Evolutionary conservation across 1,284 basidiomycete species (phyloP), one percentile per base, ranked within the genome.

Genomic region (Leucoagaricus sp.): DNA sequence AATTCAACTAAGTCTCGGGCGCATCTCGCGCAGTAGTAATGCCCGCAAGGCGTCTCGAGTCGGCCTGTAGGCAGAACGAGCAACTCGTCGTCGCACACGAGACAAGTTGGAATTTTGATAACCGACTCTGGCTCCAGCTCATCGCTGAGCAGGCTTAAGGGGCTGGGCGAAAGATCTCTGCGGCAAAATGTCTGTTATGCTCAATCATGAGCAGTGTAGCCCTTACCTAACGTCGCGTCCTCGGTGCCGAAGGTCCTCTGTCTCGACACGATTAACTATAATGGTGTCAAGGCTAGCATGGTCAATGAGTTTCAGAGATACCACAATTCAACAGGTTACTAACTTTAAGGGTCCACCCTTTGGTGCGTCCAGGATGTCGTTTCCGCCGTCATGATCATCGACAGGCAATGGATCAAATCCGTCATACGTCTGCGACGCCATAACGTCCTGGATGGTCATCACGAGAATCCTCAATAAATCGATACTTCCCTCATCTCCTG

Each of bases 11-110:
- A 48, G 1, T 45, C 23, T n/a, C 6, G n/a, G 4, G 42, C 17
- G 23, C 54, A 56, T 9, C 10, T 9, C 10, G 48, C 21, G 25
- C 54, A 56, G 19, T 56, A 56, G 9, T 50, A 50, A 25, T 56
- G 54, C 25, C 48, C 54, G 19, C 54, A 56, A 19, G 54, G 54
- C 25, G 41, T 26, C 29, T 56, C 48, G 40, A 56, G 31, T 4
- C 48, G 46, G n/a, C 41, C 31, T 13, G 40, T 13, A n/a, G 29
- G 29, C 13, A 33, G 25, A 17, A 21, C 2, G 23, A 41, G 31
- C 19, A n/a, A n/a, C n/a, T 26, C 23, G 8, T 44, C 48, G 12
- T 10, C n/a, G 25, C 54, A 56, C 9, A 45, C 48, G 8, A 48
- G 19, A 41, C 54, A 56, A 5, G 15, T 23, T 15, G 54, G 54